A percentile compares a stretch with the other conserved stretches of the same genome.
phyloP scores from a whole-genome alignment of 345 rosid species.

The Ceriops decandra region DNA sequence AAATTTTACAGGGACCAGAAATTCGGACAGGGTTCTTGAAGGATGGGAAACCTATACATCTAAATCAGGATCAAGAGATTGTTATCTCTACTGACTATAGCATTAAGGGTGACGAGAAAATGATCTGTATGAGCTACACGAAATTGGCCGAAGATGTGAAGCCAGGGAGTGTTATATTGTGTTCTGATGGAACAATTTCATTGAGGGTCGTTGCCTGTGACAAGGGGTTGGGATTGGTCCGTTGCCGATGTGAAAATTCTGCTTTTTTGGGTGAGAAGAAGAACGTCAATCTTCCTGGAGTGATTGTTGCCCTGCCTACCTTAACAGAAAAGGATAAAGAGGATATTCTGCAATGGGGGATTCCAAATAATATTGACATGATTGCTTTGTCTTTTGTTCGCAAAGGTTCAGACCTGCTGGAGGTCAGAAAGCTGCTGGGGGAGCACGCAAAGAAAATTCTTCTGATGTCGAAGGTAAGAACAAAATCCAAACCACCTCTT shows the following conservation, averaged over 20 bases:
- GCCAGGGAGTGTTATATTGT: slow-evolving; percentile 30
- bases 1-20: slow-evolving; percentile 21
- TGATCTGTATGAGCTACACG: slow-evolving; percentile 28
- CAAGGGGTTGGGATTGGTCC: slow-evolving; percentile 21
- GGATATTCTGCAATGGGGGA: slow-evolving; percentile 31
- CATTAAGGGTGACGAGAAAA: slow-evolving; percentile 29
- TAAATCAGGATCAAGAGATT: slow-evolving; percentile 25
- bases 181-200: slow-evolving; percentile 33
- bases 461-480: slow-evolving; percentile 33
- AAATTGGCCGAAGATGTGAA: slow-evolving; percentile 30
- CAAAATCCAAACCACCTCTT: no score
- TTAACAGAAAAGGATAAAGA: slow-evolving; percentile 33
- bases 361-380: slow-evolving; percentile 29
- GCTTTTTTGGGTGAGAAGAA: slow-evolving; percentile 33
- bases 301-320: slow-evolving; percentile 31
- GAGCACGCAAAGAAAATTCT: slow-evolving; percentile 23
- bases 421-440: slow-evolving; percentile 22
- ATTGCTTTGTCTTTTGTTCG: slow-evolving; percentile 36
- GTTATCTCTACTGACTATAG: slow-evolving; percentile 23
- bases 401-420: slow-evolving; percentile 28
- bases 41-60: slow-evolving; percentile 24
- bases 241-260: slow-evolving; percentile 30
- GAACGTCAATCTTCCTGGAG: slow-evolving; percentile 37
- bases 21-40: slow-evolving; percentile 28
- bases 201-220: slow-evolving; percentile 25